A percentile compares a stretch with the other conserved stretches of the same genome.
phyloP scores from a whole-genome alignment of 2,329 filamentous ascomycete species.

The Reticulascus tulasneorum region DNA sequence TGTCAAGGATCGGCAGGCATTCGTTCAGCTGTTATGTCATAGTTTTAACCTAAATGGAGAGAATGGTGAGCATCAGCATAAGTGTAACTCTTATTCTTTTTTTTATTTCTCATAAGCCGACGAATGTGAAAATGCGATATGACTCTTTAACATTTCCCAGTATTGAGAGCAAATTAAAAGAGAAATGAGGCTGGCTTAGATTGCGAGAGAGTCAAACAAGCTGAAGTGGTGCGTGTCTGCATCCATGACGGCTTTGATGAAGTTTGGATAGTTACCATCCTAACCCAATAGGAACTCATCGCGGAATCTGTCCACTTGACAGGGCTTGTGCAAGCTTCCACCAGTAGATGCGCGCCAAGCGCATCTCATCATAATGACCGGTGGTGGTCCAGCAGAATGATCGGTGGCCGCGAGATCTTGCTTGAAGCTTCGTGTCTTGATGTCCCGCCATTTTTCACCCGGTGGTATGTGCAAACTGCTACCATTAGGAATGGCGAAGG shows the following conservation, averaged over 20 bases:
- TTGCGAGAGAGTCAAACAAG: constrained; percentile 19
- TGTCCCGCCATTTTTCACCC: constrained; percentile 14
- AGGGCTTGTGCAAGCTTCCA: constrained; percentile 8
- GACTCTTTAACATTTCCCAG: too few species aligned
- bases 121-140: too few species aligned
- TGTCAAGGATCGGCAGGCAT: neutral
- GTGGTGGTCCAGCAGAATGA: constrained; percentile 15
- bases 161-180: neutral
- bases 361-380: constrained; percentile 20
- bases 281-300: constrained; percentile 22
- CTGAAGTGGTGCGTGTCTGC: constrained; percentile 22
- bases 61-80: neutral
- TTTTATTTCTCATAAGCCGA: too few species aligned
- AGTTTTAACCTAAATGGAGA: neutral
- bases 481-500: constrained; percentile 12
- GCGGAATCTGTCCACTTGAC: constrained; percentile 21
- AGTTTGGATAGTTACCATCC: constrained; percentile 20
- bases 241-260: constrained; percentile 24
- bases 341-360: constrained; percentile 7
- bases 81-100: too few species aligned
- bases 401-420: neutral
- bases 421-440: constrained; percentile 6
- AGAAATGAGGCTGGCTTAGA: neutral
- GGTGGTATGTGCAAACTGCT: constrained; percentile 19
- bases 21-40: constrained; percentile 1